phyloP scores from a whole-genome alignment of 2,329 filamentous ascomycete species.

The Curvularia hawaiiensis region DNA sequence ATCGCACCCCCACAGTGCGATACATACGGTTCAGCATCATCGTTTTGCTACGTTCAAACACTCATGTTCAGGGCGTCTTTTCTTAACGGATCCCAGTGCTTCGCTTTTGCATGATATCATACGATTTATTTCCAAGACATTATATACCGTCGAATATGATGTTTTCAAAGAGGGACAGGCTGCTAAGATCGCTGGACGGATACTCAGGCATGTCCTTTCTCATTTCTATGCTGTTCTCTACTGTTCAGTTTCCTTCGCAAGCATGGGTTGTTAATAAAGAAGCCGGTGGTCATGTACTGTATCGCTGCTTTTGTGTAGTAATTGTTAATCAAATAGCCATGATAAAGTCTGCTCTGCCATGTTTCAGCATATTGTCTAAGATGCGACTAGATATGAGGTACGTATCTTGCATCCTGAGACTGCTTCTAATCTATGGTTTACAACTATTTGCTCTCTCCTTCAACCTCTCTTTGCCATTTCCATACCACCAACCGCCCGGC shows the following conservation, averaged over 20 bases:
- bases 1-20: conserved; percentile 2
- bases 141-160: conserved; percentile 22
- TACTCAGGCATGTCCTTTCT: conserved; percentile 18
- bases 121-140: conserved; percentile 24
- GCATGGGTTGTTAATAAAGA: conserved; percentile 23
- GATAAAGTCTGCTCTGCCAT: conserved; percentile 14
- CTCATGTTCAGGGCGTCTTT: conserved; percentile 18
- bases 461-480: not conserved
- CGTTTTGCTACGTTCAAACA: conserved; percentile 23
- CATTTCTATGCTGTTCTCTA: conserved; percentile 19
- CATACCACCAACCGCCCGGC: not conserved
- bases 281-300: conserved; percentile 29
- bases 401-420: not conserved
- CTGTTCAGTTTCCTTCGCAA: conserved; percentile 21
- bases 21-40: conserved; percentile 4
- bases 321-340: conserved; percentile 21
- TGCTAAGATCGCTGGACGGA: conserved; percentile 15
- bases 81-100: not conserved
- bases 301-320: conserved; percentile 19
- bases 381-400: not conserved
- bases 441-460: not conserved
- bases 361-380: not conserved
- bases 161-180: conserved; percentile 11
- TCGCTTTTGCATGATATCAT: conserved; percentile 7
- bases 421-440: not conserved